phyloP scores from a whole-genome alignment of 148 eudicot species.

The Amaranthus cruentus region DNA sequence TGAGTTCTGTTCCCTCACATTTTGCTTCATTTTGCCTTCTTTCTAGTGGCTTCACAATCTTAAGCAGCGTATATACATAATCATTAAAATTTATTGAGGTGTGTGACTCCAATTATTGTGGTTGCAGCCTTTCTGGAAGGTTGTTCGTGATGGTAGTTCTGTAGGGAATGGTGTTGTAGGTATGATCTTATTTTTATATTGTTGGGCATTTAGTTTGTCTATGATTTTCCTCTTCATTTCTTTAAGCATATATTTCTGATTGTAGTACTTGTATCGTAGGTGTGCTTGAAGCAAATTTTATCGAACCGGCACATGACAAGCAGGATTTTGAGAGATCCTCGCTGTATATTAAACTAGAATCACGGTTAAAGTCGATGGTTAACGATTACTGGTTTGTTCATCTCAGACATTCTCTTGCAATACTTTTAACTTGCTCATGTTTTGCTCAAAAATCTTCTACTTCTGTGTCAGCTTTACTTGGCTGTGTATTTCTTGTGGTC shows the following conservation, averaged over 20 bases:
- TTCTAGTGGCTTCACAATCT: constrained; percentile 5
- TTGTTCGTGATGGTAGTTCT: constrained; percentile 77
- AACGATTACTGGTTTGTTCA: constrained; percentile 74
- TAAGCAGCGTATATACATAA: background rate
- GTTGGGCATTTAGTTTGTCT: background rate
- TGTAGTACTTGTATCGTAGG: constrained; percentile 37
- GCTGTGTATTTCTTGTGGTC: background rate
- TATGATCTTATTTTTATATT: constrained; percentile 31
- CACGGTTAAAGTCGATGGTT: constrained; percentile 79
- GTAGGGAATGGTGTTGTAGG: constrained; percentile 88
- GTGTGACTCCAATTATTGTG: constrained; percentile 8
- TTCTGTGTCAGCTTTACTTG: background rate
- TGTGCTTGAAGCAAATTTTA: constrained; percentile 93
- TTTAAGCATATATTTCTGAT: constrained; percentile 16
- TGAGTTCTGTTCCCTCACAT: background rate
- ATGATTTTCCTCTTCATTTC: constrained; percentile 1
- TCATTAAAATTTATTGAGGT: background rate
- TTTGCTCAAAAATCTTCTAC: background rate
- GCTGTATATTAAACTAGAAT: constrained; percentile 65
- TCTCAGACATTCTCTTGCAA: constrained; percentile 10
- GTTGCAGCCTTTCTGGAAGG: constrained; percentile 94
- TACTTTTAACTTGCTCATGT: background rate
- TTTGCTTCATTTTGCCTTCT: background rate
- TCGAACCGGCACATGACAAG: constrained; percentile 98
- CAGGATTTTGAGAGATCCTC: constrained; percentile 96